Base-by-base conservation (phyloP, 371 early-diverging fungal genomes). In the Mucor irregularis region DNA sequence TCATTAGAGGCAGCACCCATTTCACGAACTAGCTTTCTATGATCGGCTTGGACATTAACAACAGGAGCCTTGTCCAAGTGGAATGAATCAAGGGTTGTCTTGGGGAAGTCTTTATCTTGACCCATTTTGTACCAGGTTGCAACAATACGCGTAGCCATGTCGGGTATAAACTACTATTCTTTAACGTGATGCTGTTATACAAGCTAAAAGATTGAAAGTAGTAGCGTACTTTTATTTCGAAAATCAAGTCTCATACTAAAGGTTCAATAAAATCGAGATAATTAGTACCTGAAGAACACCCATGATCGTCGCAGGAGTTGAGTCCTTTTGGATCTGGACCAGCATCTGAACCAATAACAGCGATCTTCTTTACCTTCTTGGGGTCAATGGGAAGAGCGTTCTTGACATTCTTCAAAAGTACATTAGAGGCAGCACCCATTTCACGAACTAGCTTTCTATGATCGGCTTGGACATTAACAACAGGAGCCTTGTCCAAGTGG, bases 141-240 rank as follows among this genome's bases (percentile, higher is more conserved):
- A 11, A 83, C 64, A 49, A 84, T 77, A 47, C 86, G 73, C 19
- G 56, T 75, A 31, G 76, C 83, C 80, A 83, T 82, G 45, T 86
- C 85, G 40, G 65, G n/a, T n/a, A n/a, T n/a, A n/a, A n/a, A n/a
- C 16, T 1, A 34, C 10, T 46, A 24, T 29, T 29, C n/a, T n/a
- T n/a, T n/a, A n/a, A n/a, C n/a, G n/a, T n/a, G n/a, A n/a, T n/a
- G 5, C 37, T 22, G 19, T 33, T 44, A 22, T 44, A 3, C 24
- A n/a, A n/a, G n/a, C n/a, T n/a, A n/a, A n/a, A n/a, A n/a, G n/a
- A n/a, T n/a, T n/a, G n/a, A n/a, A n/a, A n/a, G n/a, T n/a, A n/a
- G n/a, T n/a, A n/a, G n/a, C n/a, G n/a, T n/a, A n/a, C n/a, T n/a
- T n/a, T n/a, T n/a, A n/a, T n/a, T n/a, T n/a, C n/a, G n/a, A n/a